Conservation (phyloP, 495 filamentous ascomycete genomes). For the Aspergillus sclerotiicarbonarius region DNA sequence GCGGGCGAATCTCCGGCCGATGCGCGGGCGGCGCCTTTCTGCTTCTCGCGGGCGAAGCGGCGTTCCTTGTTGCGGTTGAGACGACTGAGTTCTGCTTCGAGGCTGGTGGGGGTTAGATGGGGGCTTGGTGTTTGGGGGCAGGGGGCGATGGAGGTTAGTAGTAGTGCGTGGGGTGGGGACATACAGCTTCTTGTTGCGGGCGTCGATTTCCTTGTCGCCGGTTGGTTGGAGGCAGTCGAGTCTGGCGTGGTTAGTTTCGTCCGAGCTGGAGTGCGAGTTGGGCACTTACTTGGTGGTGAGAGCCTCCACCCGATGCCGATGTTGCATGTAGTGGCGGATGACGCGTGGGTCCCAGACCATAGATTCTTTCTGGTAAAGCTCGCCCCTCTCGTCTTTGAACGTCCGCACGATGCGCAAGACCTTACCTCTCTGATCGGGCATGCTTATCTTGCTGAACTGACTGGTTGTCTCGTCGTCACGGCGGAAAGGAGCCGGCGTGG, state of each 20-base stretch:
- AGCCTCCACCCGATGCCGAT: conserved; percentile 55
- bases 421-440: conserved; percentile 63
- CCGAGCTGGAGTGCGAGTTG: conserved; percentile 17
- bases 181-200: conserved; percentile 54
- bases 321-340: conserved; percentile 61
- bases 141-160: background rate
- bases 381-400: conserved; percentile 59
- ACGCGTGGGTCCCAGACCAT: conserved; percentile 71
- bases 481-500: conserved; percentile 52
- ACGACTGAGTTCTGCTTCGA: conserved; percentile 74
- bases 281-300: conserved; percentile 62
- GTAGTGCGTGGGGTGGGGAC: conserved; percentile 14
- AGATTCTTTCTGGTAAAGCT: conserved; percentile 56
- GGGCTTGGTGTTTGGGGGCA: background rate
- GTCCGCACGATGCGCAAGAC: conserved; percentile 74
- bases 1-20: conserved; percentile 38
- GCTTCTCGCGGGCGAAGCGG: conserved; percentile 84
- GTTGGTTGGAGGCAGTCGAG: conserved; percentile 65
- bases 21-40: conserved; percentile 59
- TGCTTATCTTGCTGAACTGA: conserved; percentile 79
- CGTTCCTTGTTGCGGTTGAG: conserved; percentile 89
- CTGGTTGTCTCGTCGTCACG: conserved; percentile 80
- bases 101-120: conserved; percentile 38
- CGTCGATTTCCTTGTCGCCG: conserved; percentile 70
- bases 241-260: conserved; percentile 25